Evolutionary conservation across 176 grass and related monocot genomes (phyloP).

Genomic region (Lolium rigidum): DNA sequence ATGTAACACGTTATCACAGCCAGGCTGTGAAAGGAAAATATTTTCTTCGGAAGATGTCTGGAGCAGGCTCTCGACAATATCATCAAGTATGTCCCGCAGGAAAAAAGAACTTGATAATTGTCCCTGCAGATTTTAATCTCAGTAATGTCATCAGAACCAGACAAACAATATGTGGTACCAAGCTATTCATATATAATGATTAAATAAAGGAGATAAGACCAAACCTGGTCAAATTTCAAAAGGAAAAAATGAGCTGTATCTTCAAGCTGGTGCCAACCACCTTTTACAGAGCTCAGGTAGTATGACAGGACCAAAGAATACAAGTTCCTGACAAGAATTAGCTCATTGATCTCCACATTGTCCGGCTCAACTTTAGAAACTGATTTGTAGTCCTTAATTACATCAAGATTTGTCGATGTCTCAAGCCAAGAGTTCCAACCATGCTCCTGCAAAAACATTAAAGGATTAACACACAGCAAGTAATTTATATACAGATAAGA

Average conservation of each 20-base stretch:
- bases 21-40: constrained; percentile 84
- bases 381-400: constrained; percentile 64
- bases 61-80: constrained; percentile 66
- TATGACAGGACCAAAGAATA: constrained; percentile 80
- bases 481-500: constrained; percentile 47
- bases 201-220: constrained; percentile 24
- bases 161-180: constrained; percentile 8
- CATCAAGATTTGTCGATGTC: constrained; percentile 64
- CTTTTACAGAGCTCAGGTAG: constrained; percentile 85
- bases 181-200: constrained; percentile 13
- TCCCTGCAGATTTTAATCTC: constrained; percentile 54
- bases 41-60: constrained; percentile 78
- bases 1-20: constrained; percentile 81
- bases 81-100: constrained; percentile 80
- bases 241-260: constrained; percentile 84
- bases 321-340: constrained; percentile 79
- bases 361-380: constrained; percentile 44
- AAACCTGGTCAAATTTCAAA: constrained; percentile 72
- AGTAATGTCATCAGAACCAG: constrained; percentile 14
- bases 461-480: constrained; percentile 32
- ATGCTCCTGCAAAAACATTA: constrained; percentile 60
- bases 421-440: constrained; percentile 82
- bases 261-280: constrained; percentile 95
- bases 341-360: constrained; percentile 57
- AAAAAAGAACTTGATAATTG: constrained; percentile 48